Evolutionary conservation across 2,329 filamentous ascomycete species (phyloP).

Genomic region (Colletotrichum simmondsii): DNA sequence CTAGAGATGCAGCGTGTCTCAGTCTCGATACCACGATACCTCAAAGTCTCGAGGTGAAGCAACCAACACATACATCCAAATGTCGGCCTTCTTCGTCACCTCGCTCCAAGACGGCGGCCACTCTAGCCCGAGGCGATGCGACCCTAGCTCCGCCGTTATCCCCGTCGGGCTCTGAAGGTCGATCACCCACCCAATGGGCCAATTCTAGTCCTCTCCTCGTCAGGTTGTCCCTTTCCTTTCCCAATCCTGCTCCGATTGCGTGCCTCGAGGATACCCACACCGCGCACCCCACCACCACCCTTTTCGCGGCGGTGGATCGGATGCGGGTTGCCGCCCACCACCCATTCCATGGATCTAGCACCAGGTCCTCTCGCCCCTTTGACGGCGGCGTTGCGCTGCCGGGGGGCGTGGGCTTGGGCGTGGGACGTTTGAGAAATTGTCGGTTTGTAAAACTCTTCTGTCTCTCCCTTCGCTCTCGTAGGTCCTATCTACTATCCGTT

Average conservation of each 20-base stretch:
- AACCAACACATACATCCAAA: neutral
- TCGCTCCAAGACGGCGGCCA: neutral
- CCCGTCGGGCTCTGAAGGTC: slow-evolving; percentile 2
- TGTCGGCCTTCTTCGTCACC: neutral
- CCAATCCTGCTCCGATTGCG: slow-evolving; percentile 24
- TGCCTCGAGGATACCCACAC: slow-evolving; percentile 24
- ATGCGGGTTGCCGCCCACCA: slow-evolving; percentile 24
- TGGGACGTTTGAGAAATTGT: neutral
- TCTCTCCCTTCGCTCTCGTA: neutral
- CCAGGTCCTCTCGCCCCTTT: neutral
- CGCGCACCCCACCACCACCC: slow-evolving; percentile 6
- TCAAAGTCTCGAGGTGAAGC: too few species aligned
- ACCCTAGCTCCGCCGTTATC: slow-evolving; percentile 18
- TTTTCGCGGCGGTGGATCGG: slow-evolving; percentile 26
- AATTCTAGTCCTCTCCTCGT: neutral
- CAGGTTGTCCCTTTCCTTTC: neutral
- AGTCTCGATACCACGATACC: neutral
- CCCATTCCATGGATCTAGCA: neutral
- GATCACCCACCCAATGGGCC: slow-evolving; percentile 8
- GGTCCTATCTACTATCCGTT: neutral
- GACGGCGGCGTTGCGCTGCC: neutral
- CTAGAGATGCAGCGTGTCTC: neutral
- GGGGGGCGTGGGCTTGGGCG: too few species aligned
- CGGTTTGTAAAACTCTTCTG: neutral
- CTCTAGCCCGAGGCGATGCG: slow-evolving; percentile 20